Conservation (phyloP, 257 asterid genomes). For the Hygrophila difformis region DNA sequence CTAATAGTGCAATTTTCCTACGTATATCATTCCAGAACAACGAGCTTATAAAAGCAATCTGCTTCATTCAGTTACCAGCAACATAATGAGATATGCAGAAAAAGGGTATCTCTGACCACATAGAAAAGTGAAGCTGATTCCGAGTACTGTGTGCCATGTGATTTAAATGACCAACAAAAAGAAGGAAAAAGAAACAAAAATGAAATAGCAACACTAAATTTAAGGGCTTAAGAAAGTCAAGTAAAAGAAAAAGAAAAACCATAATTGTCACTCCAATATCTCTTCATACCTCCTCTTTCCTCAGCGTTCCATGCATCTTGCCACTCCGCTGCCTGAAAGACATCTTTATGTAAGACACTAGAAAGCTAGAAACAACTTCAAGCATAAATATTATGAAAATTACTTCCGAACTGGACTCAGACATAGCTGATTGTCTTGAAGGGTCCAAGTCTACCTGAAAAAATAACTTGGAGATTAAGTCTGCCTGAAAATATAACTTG, state of each 20-base stretch:
- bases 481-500: slow-evolving; percentile 49
- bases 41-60: not conserved
- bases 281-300: slow-evolving; percentile 22
- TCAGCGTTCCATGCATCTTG: slow-evolving; percentile 33
- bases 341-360: slow-evolving; percentile 14
- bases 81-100: not conserved
- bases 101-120: too few relatives aligned
- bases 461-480: slow-evolving; percentile 15
- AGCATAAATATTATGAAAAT: slow-evolving; percentile 10
- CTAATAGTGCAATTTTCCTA: slow-evolving; percentile 6
- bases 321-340: slow-evolving; percentile 31
- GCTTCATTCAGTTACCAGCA: not conserved
- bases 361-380: slow-evolving; percentile 3
- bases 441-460: slow-evolving; percentile 47
- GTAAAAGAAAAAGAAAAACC: too few relatives aligned
- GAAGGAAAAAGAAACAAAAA: too few relatives aligned
- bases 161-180: too few relatives aligned
- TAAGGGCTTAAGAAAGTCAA: too few relatives aligned
- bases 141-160: too few relatives aligned
- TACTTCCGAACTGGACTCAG: slow-evolving; percentile 40
- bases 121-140: too few relatives aligned
- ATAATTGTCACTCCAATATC: slow-evolving; percentile 3
- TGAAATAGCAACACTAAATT: too few relatives aligned
- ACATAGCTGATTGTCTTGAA: slow-evolving; percentile 32
- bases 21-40: slow-evolving; percentile 4